Base-by-base conservation (phyloP, 257 asterid genomes). In the Nicotiana paniculata region DNA sequence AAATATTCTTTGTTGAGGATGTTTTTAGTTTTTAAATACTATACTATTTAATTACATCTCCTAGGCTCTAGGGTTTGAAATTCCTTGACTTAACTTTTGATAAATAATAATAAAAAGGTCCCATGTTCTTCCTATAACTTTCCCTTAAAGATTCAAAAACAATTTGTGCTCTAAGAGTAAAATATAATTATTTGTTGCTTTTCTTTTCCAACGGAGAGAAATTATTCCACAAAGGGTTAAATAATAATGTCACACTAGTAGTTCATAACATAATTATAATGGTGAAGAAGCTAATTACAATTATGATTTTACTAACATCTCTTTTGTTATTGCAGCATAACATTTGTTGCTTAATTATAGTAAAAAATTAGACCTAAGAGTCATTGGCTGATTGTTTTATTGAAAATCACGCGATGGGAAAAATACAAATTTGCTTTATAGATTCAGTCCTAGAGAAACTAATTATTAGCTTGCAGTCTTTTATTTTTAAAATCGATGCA, bases 1-100 rank as follows among this genome's bases (percentile, higher is more conserved):
- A 9, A 59, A 35, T 43, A 75, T 51, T 24, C 24, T 12, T 74
- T 75, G 16, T 26, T 75, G 6, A 51, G 80, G 80, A 13, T 26
- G 28, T 75, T 75, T 75, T 26, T 13, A 46, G 28, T 46, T 72
- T 72, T 72, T 48, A 21, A 79, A 9, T 57, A 57, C 13, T 43
- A 21, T 21, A 10, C 48, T 57, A 59, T 37, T 83, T 70, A 82
- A 86, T 69, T 79, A 70, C 66, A 28, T 77, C 81, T 85, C 89
- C 87, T 88, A 90, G 83, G 57, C 75, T 82, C 82, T 90, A 92
- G 93, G 83, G 79, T 83, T 86, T 68, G 87, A 89, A 81, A 88
- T 87, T 85, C 87, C 81, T 90, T 91, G 93, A 91, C 93, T 79
- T 58, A 77, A 17, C 82, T 84, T 69, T 77, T 77, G 65, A 81